Evolutionary conservation across 805 yeast genomes (phyloP), one percentile per base, ranked within the genome.

Genomic region (Saccharomycopsis sp.): DNA sequence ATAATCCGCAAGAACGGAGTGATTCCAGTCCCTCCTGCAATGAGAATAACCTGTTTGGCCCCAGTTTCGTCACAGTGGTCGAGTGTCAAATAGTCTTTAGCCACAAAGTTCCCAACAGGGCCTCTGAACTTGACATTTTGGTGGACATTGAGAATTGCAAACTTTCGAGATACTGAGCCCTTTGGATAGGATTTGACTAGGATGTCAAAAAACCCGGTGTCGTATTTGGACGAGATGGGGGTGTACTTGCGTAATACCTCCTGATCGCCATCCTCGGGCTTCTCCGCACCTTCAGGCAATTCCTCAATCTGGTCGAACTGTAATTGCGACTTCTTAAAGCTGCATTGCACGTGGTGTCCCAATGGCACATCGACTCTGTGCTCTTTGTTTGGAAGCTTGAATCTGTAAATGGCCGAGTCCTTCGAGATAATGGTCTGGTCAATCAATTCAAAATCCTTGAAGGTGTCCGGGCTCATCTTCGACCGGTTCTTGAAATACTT

Each of bases 1-100:
- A 88, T 75, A 15, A 91, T 86, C 72, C 91, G 96, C 66, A 87
- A 78, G 72, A 89, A 84, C 44, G 97, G 97, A 7, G 97, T 89
- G 62, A 91, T 85, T 55, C 97, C 96, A 0, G 92, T 82, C 18
- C 96, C 96, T 64, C 94, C 96, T 5, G 91, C 92, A 64, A 88
- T 76, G 73, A 88, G 77, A 18, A 84, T 83, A 58, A 88, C 75
- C 60, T 83, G 80, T 61, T 79, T 79, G 47, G 83, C 85, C 74
- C 81, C 79, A 67, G 85, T 85, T 24, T 77, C 64, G 47, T 66
- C 58, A 52, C 62, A 59, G 34, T 59, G 62, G 40, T 59, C 63
- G 24, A 52, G 50, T 23, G 63, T 59, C 48, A 61, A 59, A 21
- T 29, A 61, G 14, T 74, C 64, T n/a, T 62, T 65, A 68, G 85